phyloP scores from a whole-genome alignment of 768 basidiomycete genomes.

The Tubosaeta sp. region DNA sequence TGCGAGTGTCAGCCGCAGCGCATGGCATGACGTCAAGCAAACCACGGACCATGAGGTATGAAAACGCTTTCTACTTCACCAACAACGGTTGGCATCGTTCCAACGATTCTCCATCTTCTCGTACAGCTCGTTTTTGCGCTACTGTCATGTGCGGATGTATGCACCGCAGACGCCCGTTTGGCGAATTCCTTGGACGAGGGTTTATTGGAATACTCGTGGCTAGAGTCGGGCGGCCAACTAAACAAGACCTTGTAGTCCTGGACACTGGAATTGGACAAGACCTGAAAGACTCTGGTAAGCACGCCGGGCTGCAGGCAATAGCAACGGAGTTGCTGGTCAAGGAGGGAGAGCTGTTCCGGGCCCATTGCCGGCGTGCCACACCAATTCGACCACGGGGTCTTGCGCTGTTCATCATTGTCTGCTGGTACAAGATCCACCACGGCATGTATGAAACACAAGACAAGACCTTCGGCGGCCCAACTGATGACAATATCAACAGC shows the following conservation, averaged over 20 bases:
- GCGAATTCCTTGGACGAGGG: conserved; percentile 44
- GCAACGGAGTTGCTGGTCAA: conserved; percentile 55
- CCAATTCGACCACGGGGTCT: conserved; percentile 84
- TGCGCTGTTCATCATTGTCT: conserved; percentile 73
- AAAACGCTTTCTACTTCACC: conserved; percentile 82
- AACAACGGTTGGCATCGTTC: conserved; percentile 54
- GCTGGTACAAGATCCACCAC: conserved; percentile 62
- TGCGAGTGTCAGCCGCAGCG: conserved; percentile 13
- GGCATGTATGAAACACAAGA: conserved; percentile 86
- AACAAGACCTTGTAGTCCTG: conserved; percentile 55
- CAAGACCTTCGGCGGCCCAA: conserved; percentile 82
- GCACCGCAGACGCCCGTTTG: conserved; percentile 64
- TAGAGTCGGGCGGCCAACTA: conserved; percentile 71
- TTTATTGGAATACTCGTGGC: conserved; percentile 37
- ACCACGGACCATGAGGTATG: conserved; percentile 76
- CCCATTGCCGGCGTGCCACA: conserved; percentile 72
- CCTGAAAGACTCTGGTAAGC: conserved; percentile 72
- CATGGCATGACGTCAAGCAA: conserved; percentile 35
- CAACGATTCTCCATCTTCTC: conserved; percentile 72
- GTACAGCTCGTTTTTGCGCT: conserved; percentile 86
- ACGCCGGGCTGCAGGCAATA: conserved; percentile 48
- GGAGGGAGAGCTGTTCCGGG: conserved; percentile 51
- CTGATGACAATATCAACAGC: conserved; percentile 87
- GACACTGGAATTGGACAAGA: conserved; percentile 51
- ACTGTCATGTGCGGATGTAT: conserved; percentile 47